Evolutionary conservation across 163 green algal species (phyloP).

Genomic region (Chlamydomonas reinhardtii): DNA sequence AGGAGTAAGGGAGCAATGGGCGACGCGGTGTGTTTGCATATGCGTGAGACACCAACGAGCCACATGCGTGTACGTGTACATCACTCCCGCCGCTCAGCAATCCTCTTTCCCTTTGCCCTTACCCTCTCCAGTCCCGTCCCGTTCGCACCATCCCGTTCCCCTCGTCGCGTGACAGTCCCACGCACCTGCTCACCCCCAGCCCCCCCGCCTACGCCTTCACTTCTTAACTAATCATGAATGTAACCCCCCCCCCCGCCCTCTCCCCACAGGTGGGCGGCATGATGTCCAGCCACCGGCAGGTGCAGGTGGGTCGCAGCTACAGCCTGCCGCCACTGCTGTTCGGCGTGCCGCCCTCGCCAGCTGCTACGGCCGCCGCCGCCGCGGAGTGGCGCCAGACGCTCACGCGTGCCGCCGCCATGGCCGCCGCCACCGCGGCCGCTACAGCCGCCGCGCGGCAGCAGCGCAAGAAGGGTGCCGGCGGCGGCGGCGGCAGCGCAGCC

Average conservation of each 20-base stretch:
- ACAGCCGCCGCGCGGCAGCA: conserved; percentile 12
- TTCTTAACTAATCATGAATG: too few species aligned
- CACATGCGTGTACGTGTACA: too few species aligned
- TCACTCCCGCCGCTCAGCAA: too few species aligned
- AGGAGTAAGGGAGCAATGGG: too few species aligned
- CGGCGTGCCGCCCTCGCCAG: conserved; percentile 63
- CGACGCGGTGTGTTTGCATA: too few species aligned
- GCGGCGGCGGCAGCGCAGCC: background rate
- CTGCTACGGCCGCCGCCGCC: background rate
- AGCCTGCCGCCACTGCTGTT: conserved; percentile 61
- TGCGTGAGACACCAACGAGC: too few species aligned
- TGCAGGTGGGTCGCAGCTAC: conserved; percentile 73
- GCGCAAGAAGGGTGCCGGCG: background rate
- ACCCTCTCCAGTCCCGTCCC: too few species aligned
- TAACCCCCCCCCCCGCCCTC: background rate
- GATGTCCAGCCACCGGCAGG: conserved; percentile 65
- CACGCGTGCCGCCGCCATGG: conserved; percentile 33
- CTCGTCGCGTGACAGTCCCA: too few species aligned
- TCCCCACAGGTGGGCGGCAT: conserved; percentile 60
- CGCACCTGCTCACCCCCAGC: too few species aligned
- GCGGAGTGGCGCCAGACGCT: conserved; percentile 40
- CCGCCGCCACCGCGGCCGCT: conserved; percentile 1
- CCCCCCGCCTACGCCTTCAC: too few species aligned
- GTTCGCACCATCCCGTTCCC: too few species aligned
- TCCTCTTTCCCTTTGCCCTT: too few species aligned